These are phyloP conservation scores for Euptelea pleiosperma DNA, from an alignment of 164 flowering plant species.

Conservation along the genomic window DNA sequence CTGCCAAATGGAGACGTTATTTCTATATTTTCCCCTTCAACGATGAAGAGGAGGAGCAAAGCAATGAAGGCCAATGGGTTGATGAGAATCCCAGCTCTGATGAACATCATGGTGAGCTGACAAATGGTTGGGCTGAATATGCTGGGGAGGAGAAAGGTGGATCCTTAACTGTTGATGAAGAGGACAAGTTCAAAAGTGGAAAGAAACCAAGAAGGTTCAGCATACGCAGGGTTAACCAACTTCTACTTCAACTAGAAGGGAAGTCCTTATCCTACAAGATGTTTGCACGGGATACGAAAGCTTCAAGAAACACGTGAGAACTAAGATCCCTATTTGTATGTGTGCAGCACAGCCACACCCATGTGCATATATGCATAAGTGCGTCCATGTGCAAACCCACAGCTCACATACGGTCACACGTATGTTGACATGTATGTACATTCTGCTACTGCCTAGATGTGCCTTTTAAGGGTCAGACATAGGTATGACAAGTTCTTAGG, in stretches of 20 bases:
- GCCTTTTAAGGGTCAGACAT: too few relatives aligned
- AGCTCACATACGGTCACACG: too few relatives aligned
- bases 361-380: not conserved
- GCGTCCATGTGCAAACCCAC: too few relatives aligned
- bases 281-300: conserved; percentile 95
- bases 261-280: conserved; percentile 77
- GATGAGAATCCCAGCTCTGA: conserved; percentile 9
- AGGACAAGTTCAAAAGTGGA: conserved; percentile 25
- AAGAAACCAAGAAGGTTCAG: conserved; percentile 60
- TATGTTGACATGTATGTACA: too few relatives aligned
- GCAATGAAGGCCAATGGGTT: conserved; percentile 12
- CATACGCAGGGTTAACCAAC: conserved; percentile 55
- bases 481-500: too few relatives aligned
- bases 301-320: conserved; percentile 84
- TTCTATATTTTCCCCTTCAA: conserved; percentile 74
- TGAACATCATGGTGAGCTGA: conserved; percentile 11
- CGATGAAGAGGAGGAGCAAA: conserved; percentile 32
- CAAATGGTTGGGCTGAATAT: conserved; percentile 20
- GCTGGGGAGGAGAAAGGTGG: conserved; percentile 22
- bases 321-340: not conserved
- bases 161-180: conserved; percentile 13
- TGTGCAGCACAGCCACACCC: not conserved
- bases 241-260: conserved; percentile 71
- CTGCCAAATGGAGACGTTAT: conserved; percentile 93
- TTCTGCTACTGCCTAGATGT: too few relatives aligned